Evolutionary conservation across 805 yeast species (phyloP).

Genomic region (Schwanniomyces sp.): DNA sequence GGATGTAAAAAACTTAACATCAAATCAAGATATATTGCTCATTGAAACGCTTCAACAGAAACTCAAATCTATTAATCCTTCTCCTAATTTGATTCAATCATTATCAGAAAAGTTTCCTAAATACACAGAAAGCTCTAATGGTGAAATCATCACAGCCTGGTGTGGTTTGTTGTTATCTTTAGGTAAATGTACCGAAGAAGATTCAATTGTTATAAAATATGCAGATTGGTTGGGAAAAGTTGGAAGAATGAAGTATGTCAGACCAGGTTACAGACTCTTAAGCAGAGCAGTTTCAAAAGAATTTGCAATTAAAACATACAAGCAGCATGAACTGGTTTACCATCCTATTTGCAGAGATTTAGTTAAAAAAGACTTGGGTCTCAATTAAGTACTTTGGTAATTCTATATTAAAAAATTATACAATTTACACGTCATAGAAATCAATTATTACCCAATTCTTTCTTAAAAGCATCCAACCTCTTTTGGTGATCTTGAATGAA

Average conservation of each 20-base stretch:
- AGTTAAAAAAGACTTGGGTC: slow-evolving; percentile 21
- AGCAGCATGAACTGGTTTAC: slow-evolving; percentile 17
- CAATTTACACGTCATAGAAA: background rate
- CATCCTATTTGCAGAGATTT: slow-evolving; percentile 33
- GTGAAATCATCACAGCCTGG: slow-evolving; percentile 24
- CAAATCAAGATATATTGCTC: slow-evolving; percentile 25
- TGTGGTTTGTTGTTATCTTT: slow-evolving; percentile 20
- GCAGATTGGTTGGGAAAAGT: slow-evolving; percentile 33
- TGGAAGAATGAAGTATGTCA: slow-evolving; percentile 37
- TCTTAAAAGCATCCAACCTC: slow-evolving; percentile 50
- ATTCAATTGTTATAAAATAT: slow-evolving; percentile 17
- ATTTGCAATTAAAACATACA: slow-evolving; percentile 26
- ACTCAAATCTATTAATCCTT: slow-evolving; percentile 8
- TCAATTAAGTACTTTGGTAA: background rate
- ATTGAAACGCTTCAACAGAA: slow-evolving; percentile 19
- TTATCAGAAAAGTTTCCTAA: slow-evolving; percentile 18
- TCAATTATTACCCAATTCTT: slow-evolving; percentile 16
- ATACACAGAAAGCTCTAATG: slow-evolving; percentile 18
- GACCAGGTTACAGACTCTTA: slow-evolving; percentile 32
- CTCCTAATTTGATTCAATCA: slow-evolving; percentile 9
- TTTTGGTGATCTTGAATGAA: slow-evolving; percentile 59
- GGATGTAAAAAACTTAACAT: slow-evolving; percentile 19
- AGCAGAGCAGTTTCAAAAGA: slow-evolving; percentile 19
- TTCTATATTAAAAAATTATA: background rate
- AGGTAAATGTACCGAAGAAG: slow-evolving; percentile 14